Evolutionary conservation across 2,329 filamentous ascomycete species (phyloP), one percentile per base, ranked within the genome.

Genomic region (Basipetospora sp.): DNA sequence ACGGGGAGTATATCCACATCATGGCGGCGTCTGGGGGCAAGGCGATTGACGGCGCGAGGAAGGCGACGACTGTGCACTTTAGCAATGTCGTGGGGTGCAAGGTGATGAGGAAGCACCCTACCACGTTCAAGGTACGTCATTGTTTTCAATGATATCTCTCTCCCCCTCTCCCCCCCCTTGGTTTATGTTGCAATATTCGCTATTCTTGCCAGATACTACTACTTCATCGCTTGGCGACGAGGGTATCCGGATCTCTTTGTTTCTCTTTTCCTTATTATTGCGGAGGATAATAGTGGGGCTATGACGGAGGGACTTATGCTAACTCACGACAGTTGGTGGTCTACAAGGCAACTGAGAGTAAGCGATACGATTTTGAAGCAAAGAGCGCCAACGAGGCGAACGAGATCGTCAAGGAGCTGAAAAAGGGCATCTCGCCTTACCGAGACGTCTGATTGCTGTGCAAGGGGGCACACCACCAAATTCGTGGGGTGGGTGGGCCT

Each of bases 281-380:
- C n/a, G n/a, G n/a, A n/a, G n/a, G n/a, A n/a, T n/a, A n/a, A n/a
- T n/a, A n/a, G n/a, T n/a, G n/a, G n/a, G n/a, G n/a, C n/a, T n/a
- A n/a, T n/a, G n/a, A n/a, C n/a, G n/a, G n/a, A n/a, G n/a, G n/a
- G n/a, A n/a, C n/a, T n/a, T n/a, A n/a, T n/a, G n/a, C n/a, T n/a
- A n/a, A n/a, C n/a, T n/a, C n/a, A n/a, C 25, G 30, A 10, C 20
- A 77, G 73, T 60, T 78, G 17, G 64, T 85, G 38, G 78, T 88
- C 16, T 87, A 80, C 55, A 79, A 77, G 53, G 74, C 77, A 34
- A 73, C 75, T 2, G 82, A 87, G 58, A 78, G 70, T 43, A 88
- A 88, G 59, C 61, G 82, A 42, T 90, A 90, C 56, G 83, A 90
- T 46, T 90, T 90, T 53, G 83, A 88, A 57, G 76, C 81, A n/a